Conservation (phyloP, 2,329 filamentous ascomycete species). For the Calycina herbarum region DNA sequence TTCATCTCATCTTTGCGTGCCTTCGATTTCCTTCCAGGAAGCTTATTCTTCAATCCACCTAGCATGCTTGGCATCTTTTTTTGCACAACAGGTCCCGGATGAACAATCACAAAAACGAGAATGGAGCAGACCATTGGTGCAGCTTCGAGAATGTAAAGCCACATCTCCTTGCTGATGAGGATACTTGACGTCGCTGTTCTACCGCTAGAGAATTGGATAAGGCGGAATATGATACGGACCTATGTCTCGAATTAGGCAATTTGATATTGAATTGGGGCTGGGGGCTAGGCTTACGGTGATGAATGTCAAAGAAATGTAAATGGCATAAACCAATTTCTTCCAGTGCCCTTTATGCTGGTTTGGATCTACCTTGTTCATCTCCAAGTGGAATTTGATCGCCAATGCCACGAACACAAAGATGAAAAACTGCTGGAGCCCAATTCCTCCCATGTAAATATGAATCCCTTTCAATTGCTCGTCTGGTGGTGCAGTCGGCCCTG, state of each 20-base stretch:
- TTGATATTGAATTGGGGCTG: too few relatives aligned
- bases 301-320: slow-evolving; percentile 44
- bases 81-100: slow-evolving; percentile 10
- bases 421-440: slow-evolving; percentile 52
- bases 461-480: slow-evolving; percentile 38
- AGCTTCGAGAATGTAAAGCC: slow-evolving; percentile 9
- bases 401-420: slow-evolving; percentile 48
- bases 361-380: slow-evolving; percentile 26
- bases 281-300: slow-evolving; percentile 40
- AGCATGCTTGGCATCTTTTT: slow-evolving; percentile 1
- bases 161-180: slow-evolving; percentile 6
- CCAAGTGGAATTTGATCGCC: slow-evolving; percentile 41
- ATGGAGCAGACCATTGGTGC: slow-evolving; percentile 7
- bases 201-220: slow-evolving; percentile 11
- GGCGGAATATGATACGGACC: slow-evolving; percentile 12
- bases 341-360: slow-evolving; percentile 31
- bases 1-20: too few relatives aligned
- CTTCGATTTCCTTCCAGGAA: too few relatives aligned
- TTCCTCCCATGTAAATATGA: slow-evolving; percentile 54
- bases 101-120: slow-evolving; percentile 4
- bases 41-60: too few relatives aligned
- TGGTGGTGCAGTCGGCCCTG: slow-evolving; percentile 12
- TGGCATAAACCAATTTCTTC: slow-evolving; percentile 37
- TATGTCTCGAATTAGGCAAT: too few relatives aligned
- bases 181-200: slow-evolving; percentile 3